These are phyloP conservation scores for Alternaria atra DNA, from an alignment of 2,329 filamentous ascomycete species.

Conservation along the genomic window DNA sequence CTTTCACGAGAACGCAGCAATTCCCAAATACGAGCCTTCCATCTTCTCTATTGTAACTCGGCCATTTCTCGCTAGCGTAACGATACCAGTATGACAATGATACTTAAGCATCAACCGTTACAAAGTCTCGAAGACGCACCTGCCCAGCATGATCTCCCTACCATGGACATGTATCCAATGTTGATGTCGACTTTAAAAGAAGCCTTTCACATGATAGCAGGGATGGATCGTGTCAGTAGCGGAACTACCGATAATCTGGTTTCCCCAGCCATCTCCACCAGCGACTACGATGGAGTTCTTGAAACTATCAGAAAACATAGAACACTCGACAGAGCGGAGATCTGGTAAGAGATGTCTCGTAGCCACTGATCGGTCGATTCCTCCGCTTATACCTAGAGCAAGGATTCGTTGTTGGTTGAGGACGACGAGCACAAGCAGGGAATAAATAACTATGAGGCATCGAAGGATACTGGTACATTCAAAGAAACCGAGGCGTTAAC, in stretches of 20 bases:
- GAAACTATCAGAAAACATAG: background rate
- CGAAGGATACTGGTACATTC: background rate
- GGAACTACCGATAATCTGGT: background rate
- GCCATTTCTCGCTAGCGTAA: background rate
- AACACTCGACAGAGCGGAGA: background rate
- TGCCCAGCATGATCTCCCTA: background rate
- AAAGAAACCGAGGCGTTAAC: background rate
- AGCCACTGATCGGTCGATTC: background rate
- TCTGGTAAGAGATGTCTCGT: background rate
- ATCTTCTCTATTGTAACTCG: background rate
- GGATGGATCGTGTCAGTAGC: background rate
- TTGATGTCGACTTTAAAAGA: no score
- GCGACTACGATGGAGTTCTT: background rate
- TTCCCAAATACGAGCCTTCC: background rate
- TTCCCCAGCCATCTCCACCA: background rate
- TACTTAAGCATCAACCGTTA: background rate
- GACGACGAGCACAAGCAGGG: background rate
- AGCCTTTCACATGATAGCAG: background rate
- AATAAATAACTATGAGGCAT: background rate
- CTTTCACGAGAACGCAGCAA: background rate
- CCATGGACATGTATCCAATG: background rate
- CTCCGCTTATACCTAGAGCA: background rate
- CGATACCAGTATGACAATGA: background rate
- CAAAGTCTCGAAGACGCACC: background rate
- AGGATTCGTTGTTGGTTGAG: background rate